Evolutionary conservation across 2,329 filamentous ascomycete genomes (phyloP).

Genomic region (Ceratocystis huliohia): DNA sequence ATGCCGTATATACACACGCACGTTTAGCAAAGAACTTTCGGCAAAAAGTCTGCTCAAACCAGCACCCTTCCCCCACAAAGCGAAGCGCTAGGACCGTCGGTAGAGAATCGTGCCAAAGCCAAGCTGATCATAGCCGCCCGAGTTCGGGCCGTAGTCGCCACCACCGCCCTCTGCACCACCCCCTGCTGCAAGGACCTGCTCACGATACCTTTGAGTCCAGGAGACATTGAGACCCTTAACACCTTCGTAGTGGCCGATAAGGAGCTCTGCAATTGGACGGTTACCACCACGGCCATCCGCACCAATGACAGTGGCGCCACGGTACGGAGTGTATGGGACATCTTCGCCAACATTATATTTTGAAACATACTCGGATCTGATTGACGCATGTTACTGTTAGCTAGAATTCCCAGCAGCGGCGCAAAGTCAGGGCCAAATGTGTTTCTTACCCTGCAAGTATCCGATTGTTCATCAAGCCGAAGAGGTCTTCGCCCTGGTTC

Average conservation of each 20-base stretch:
- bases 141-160: slow-evolving; percentile 32
- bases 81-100: neutral
- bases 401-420: neutral
- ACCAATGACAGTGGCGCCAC: neutral
- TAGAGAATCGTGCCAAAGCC: slow-evolving; percentile 26
- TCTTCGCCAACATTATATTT: neutral
- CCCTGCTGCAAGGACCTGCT: slow-evolving; percentile 27
- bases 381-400: neutral
- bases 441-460: neutral
- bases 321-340: neutral
- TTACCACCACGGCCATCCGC: slow-evolving; percentile 26
- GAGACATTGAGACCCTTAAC: slow-evolving; percentile 30
- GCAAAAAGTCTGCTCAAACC: too few species aligned
- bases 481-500: neutral
- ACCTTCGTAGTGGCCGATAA: slow-evolving; percentile 31
- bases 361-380: neutral
- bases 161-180: slow-evolving; percentile 34
- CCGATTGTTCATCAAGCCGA: neutral
- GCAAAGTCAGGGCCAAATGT: neutral
- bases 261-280: slow-evolving; percentile 31
- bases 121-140: slow-evolving; percentile 33
- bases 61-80: too few species aligned
- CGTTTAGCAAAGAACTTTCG: too few species aligned
- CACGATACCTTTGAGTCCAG: slow-evolving; percentile 30
- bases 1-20: too few species aligned